Percentiles rank a stretch among this genome's conserved stretches.
These are phyloP conservation scores for Dactylellina haptotyla DNA, from an alignment of 2,329 filamentous ascomycete species.

Conservation along the genomic window DNA sequence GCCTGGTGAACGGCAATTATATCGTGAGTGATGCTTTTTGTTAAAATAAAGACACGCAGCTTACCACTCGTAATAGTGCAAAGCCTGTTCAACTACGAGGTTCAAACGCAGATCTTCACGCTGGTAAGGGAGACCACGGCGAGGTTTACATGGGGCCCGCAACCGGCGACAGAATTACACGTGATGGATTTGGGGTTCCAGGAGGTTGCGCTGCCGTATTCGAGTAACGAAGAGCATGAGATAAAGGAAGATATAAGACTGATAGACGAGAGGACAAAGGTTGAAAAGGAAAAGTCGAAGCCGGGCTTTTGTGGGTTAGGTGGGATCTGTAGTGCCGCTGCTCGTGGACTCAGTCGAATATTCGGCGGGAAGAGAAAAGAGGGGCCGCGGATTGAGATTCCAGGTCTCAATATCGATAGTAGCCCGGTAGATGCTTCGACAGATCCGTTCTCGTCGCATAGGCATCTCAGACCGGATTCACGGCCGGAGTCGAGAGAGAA, in stretches of 20 bases:
- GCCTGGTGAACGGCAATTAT: constrained; percentile 13
- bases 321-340: constrained; percentile 10
- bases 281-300: not conserved
- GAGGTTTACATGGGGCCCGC: not conserved
- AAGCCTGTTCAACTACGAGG: not conserved
- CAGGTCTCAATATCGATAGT: not conserved
- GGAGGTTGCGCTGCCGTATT: constrained; percentile 2
- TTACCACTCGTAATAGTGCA: not conserved
- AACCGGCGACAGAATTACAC: constrained; percentile 10
- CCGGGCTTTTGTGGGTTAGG: constrained; percentile 4
- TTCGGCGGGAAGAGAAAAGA: not conserved
- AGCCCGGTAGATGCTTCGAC: not conserved
- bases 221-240: not conserved
- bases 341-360: constrained; percentile 2
- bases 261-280: not conserved
- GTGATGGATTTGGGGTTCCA: constrained; percentile 8
- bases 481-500: constrained; percentile 12
- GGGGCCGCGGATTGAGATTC: constrained; percentile 14
- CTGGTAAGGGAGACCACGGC: not conserved
- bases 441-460: constrained; percentile 15
- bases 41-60: too few relatives aligned
- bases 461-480: not conserved
- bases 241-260: constrained; percentile 4
- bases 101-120: not conserved
- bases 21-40: constrained; percentile 1